phyloP scores from a whole-genome alignment of 768 basidiomycete genomes.

The Clavaria fumosa region DNA sequence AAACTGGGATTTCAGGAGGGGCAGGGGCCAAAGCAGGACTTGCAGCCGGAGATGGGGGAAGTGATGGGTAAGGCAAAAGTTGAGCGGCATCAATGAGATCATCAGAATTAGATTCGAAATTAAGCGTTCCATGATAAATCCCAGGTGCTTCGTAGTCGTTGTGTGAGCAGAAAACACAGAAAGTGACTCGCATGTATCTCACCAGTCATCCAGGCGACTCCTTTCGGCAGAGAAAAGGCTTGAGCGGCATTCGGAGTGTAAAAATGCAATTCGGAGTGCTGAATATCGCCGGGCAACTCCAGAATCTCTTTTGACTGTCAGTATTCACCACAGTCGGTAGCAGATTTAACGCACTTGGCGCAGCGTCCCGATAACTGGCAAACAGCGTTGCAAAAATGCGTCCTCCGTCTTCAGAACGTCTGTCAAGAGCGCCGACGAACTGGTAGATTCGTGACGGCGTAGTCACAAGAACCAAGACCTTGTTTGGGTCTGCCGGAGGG shows the following conservation, averaged over 20 bases:
- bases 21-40: conserved; percentile 13
- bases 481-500: conserved; percentile 45
- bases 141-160: conserved; percentile 46
- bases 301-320: conserved; percentile 49
- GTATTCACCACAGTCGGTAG: conserved; percentile 9
- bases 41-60: conserved; percentile 19
- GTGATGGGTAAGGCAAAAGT: conserved; percentile 59
- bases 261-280: conserved; percentile 68
- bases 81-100: conserved; percentile 66
- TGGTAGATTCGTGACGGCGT: conserved; percentile 87
- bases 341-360: conserved; percentile 47
- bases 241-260: conserved; percentile 60
- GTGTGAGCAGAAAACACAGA: background rate
- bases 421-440: conserved; percentile 56
- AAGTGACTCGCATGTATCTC: conserved; percentile 10
- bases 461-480: conserved; percentile 60
- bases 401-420: conserved; percentile 57
- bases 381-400: conserved; percentile 66
- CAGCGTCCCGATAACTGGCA: conserved; percentile 51
- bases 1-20: conserved; percentile 39
- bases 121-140: conserved; percentile 72
- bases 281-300: conserved; percentile 70
- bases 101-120: conserved; percentile 52
- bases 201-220: conserved; percentile 90
- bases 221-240: conserved; percentile 51